Conservation (phyloP, 495 filamentous ascomycete genomes). For the Evansstolkia leycettana region DNA sequence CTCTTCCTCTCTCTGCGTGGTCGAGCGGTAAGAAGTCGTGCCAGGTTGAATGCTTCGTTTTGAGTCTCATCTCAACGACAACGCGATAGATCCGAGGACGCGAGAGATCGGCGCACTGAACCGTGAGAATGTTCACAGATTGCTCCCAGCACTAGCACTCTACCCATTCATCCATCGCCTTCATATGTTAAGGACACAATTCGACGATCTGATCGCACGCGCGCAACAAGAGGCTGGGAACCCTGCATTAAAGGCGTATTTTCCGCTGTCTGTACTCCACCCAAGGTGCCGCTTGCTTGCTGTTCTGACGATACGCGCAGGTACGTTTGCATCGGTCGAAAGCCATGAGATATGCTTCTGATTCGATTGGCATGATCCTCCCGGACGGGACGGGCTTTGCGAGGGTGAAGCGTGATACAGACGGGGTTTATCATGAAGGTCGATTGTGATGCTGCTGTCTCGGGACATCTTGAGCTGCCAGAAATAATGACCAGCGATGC, state of each 20-base stretch:
- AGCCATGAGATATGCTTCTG: conserved; percentile 14
- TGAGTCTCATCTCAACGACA: conserved; percentile 6
- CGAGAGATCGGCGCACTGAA: conserved; percentile 51
- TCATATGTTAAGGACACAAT: conserved; percentile 49
- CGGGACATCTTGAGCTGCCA: too few species aligned
- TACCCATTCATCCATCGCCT: conserved; percentile 48
- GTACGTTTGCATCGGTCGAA: conserved; percentile 47
- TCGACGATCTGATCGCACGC: conserved; percentile 51
- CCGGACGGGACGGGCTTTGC: too few species aligned
- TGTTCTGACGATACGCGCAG: conserved; percentile 23
- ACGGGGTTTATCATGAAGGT: background rate
- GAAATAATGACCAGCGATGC: too few species aligned
- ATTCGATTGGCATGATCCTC: too few species aligned
- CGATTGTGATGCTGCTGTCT: background rate
- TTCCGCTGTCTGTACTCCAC: conserved; percentile 50
- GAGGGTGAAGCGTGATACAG: too few species aligned
- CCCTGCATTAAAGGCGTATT: conserved; percentile 58
- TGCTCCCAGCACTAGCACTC: conserved; percentile 49
- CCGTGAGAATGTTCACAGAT: conserved; percentile 43
- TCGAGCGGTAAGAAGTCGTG: conserved; percentile 42
- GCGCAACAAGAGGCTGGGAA: conserved; percentile 57
- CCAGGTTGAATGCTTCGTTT: background rate
- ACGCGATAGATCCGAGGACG: conserved; percentile 41
- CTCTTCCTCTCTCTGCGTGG: conserved; percentile 65
- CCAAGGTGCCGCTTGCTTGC: background rate